A percentile compares a stretch with the other conserved stretches of the same genome.
phyloP scores from a whole-genome alignment of 2,329 filamentous ascomycete genomes.

The Scopulariopsis brevicaulis region DNA sequence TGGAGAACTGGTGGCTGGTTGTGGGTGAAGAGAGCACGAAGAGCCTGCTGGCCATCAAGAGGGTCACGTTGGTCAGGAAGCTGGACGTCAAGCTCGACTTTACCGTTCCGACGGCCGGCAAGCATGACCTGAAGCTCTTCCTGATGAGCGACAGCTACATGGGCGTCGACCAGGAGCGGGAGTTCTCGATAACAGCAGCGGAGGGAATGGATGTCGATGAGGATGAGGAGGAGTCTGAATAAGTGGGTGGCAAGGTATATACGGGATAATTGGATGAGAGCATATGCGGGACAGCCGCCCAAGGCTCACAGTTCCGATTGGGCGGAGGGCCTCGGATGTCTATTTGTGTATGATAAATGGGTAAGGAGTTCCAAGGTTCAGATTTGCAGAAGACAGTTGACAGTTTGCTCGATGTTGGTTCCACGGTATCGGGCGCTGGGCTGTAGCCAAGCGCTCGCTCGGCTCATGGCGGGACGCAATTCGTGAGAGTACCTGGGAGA shows the following conservation, averaged over 20 bases:
- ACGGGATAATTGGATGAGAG: background rate
- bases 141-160: constrained; percentile 97
- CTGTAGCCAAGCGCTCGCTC: background rate
- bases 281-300: background rate
- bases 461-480: background rate
- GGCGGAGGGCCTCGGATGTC: background rate
- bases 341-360: background rate
- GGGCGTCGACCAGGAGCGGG: constrained; percentile 90
- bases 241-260: background rate
- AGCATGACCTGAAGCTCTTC: constrained; percentile 82
- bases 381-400: background rate
- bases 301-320: background rate
- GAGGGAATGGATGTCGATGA: constrained; percentile 96
- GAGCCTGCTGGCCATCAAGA: constrained; percentile 84
- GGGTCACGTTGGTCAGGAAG: constrained; percentile 73
- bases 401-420: background rate
- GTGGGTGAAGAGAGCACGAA: constrained; percentile 87
- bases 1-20: constrained; percentile 98
- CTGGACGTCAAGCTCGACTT: constrained; percentile 77
- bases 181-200: constrained; percentile 72
- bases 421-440: background rate
- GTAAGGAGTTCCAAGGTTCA: background rate
- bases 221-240: constrained; percentile 49
- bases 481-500: background rate
- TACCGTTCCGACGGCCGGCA: constrained; percentile 71